Evolutionary conservation across 768 basidiomycete genomes (phyloP), one percentile per base, ranked within the genome.

Genomic region (Auriscalpium microsporum): DNA sequence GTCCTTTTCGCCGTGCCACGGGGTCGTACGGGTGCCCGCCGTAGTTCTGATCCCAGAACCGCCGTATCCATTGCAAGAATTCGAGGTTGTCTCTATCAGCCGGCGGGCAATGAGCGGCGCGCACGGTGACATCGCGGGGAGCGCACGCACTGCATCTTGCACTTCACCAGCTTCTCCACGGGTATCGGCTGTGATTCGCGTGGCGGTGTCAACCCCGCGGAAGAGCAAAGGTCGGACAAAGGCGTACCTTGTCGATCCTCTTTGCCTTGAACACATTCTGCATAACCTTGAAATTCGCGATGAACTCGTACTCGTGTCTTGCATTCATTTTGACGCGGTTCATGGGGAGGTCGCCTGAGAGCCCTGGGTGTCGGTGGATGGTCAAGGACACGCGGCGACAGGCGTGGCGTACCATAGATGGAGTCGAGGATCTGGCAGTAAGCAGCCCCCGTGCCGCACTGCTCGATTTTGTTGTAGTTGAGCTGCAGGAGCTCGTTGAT

Each of bases 401-500:
- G 40, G 40, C 14, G 21, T 42, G n/a, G 71, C 85, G 64, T 59
- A 91, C 93, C 84, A 68, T 88, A 97, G 74, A 98, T 83, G 46
- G 91, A 93, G 76, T 98, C 96, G 58, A 98, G 72, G 67, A 98
- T 77, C 71, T 98, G 96, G 67, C 92, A 94, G 71, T 97, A 97
- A 34, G 90, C 93, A 3, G 82, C 93, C 49, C 95, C 95, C 0
- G 84, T 82, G 14, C 92, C 92, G 66, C 89, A 92, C 69, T 94
- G 90, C 72, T 94, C 91, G 59, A 96, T 73, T 71, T 95, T 98
- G 11, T 88, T 90, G 73, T 94, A 92, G 74, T 86, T 87, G 63
- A 91, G 75, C 69, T 90, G 86, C 1, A 97, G 80, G 21, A 99
- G 83, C 45, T 94, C 90, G 72, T 99, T 98, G 63, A 96, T 74